Percentiles rank a stretch among this genome's conserved stretches.
These are phyloP conservation scores for Termitomyces sp. DNA, from an alignment of 768 basidiomycete genomes.

Conservation along the genomic window DNA sequence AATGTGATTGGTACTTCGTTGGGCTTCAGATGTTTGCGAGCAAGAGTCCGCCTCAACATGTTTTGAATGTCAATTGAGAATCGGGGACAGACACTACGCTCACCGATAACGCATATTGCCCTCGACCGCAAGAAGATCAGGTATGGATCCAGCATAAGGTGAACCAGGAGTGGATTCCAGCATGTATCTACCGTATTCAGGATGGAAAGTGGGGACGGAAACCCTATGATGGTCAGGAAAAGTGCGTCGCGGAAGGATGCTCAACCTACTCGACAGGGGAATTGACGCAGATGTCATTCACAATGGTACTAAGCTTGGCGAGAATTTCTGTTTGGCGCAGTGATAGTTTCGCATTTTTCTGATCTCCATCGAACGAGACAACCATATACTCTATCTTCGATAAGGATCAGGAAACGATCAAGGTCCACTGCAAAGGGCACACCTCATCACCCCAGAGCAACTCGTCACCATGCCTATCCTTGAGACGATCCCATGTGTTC, in stretches of 20 bases:
- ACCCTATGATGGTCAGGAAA: constrained; percentile 34
- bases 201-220: constrained; percentile 87
- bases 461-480: constrained; percentile 87
- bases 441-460: constrained; percentile 99
- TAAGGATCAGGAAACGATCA: background rate
- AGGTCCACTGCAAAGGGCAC: constrained; percentile 8
- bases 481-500: constrained; percentile 88
- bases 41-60: constrained; percentile 66
- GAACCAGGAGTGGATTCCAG: constrained; percentile 95
- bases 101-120: constrained; percentile 92
- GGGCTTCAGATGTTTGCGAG: constrained; percentile 72
- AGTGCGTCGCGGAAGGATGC: background rate
- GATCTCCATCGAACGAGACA: constrained; percentile 71
- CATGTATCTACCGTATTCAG: constrained; percentile 99
- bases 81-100: constrained; percentile 13
- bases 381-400: constrained; percentile 94
- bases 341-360: constrained; percentile 81
- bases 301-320: constrained; percentile 64
- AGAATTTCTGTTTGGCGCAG: constrained; percentile 96
- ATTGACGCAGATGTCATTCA: constrained; percentile 58
- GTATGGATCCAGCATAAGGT: constrained; percentile 86
- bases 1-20: constrained; percentile 91
- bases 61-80: background rate
- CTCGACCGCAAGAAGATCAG: constrained; percentile 87
- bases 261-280: constrained; percentile 54